Percentiles rank a stretch among this genome's conserved stretches.
Evolutionary conservation across 495 filamentous ascomycete genomes (phyloP).

Genomic region (Penicillium alfredii): DNA sequence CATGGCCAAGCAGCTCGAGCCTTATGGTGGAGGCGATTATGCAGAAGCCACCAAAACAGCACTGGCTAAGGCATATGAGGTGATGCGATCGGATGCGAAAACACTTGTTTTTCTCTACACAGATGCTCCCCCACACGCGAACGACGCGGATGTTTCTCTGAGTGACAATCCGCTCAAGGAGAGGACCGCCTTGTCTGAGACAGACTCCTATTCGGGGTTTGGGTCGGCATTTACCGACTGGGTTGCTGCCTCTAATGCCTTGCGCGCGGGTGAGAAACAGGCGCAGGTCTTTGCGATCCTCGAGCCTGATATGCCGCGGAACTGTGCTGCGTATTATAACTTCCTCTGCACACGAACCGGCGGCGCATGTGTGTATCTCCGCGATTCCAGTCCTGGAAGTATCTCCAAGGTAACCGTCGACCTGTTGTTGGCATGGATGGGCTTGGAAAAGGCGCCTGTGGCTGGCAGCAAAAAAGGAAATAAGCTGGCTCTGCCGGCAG

Average conservation of each 20-base stretch:
- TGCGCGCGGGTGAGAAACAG: slow-evolving; percentile 25
- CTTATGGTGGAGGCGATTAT: slow-evolving; percentile 26
- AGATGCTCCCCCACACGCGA: slow-evolving; percentile 43
- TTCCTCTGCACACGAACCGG: slow-evolving; percentile 34
- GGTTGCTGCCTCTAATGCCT: slow-evolving; percentile 25
- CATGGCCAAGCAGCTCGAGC: slow-evolving; percentile 4
- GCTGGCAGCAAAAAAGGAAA: background rate
- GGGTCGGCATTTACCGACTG: slow-evolving; percentile 36
- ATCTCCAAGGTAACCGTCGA: slow-evolving; percentile 40
- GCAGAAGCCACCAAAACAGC: slow-evolving; percentile 43
- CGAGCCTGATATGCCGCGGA: slow-evolving; percentile 1
- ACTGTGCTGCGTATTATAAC: slow-evolving; percentile 18
- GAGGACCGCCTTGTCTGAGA: slow-evolving; percentile 10
- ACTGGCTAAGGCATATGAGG: slow-evolving; percentile 34
- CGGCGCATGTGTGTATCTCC: slow-evolving; percentile 31
- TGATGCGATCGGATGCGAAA: slow-evolving; percentile 39
- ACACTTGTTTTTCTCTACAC: slow-evolving; percentile 44
- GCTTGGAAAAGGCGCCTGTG: slow-evolving; percentile 29
- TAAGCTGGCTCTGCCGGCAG: slow-evolving; percentile 9
- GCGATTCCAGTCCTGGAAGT: slow-evolving; percentile 7
- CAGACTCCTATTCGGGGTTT: slow-evolving; percentile 18
- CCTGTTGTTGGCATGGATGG: slow-evolving; percentile 43
- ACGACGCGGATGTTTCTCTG: slow-evolving; percentile 16
- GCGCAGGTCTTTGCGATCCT: slow-evolving; percentile 36
- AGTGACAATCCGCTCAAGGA: background rate